Percentiles rank a stretch among this genome's conserved stretches.
phyloP scores from a whole-genome alignment of 1,284 basidiomycete genomes.

The Apiotrichum montevideense region DNA sequence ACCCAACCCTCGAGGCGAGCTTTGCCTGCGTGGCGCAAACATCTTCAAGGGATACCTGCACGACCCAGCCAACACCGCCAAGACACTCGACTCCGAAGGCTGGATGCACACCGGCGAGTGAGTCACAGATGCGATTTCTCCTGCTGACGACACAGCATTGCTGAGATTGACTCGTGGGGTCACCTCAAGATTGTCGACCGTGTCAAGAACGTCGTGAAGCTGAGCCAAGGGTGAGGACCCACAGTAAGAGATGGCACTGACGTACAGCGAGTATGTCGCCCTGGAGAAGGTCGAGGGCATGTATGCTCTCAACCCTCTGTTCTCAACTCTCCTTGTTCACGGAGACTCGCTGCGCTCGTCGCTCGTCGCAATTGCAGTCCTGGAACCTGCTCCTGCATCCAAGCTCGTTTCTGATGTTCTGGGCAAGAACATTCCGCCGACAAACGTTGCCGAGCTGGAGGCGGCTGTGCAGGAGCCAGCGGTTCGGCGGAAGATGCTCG shows the following conservation, averaged over 20 bases:
- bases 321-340: conserved; percentile 73
- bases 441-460: conserved; percentile 55
- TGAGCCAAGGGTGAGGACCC: conserved; percentile 62
- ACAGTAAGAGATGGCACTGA: conserved; percentile 1
- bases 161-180: conserved; percentile 68
- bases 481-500: conserved; percentile 51
- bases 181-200: conserved; percentile 89
- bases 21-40: conserved; percentile 65
- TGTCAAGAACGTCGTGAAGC: conserved; percentile 97
- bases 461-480: conserved; percentile 60
- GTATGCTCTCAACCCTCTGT: conserved; percentile 65
- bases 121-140: conserved; percentile 6
- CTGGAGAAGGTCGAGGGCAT: conserved; percentile 89
- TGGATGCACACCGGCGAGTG: conserved; percentile 89
- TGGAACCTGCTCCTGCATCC: conserved; percentile 47
- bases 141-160: conserved; percentile 50
- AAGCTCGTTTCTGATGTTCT: conserved; percentile 56
- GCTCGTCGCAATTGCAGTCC: conserved; percentile 63
- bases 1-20: conserved; percentile 87
- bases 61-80: conserved; percentile 53
- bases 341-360: conserved; percentile 80
- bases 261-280: conserved; percentile 80
- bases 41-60: conserved; percentile 58
- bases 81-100: conserved; percentile 58
- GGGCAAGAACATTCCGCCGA: conserved; percentile 54